Base-by-base conservation (phyloP, 116 monocot genomes). In the Papilionanthe hybrid region DNA sequence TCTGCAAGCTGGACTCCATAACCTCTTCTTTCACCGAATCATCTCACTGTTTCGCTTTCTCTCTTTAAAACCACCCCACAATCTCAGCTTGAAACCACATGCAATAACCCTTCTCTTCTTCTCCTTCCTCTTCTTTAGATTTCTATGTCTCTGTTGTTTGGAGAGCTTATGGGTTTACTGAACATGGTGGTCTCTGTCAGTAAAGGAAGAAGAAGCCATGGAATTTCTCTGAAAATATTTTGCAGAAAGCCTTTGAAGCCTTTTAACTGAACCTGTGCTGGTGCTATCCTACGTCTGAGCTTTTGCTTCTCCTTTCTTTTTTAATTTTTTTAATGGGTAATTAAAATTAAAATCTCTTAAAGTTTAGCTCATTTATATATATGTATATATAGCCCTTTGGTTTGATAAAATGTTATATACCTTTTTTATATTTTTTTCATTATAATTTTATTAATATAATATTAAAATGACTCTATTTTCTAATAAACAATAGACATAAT, bases 231-330 rank as follows among this genome's bases (percentile, higher is more conserved):
- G 1, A 63, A 63, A 63, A 25, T 20, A 63, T 63, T 63, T 25
- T 4, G 22, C 5, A 23, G 25, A 20, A 63, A 25, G 63, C 17
- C 49, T 49, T 49, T 49, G 49, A 49, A 49, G 49, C 49, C 15
- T 71, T 22, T 4, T 55, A 32, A 37, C 37, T 84, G 75, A 49
- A 43, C 2, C 5, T 76, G 9, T 5, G 10, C 80, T 30, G 84
- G 80, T 69, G 80, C 76, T 84, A 84, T 84, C 84, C 80, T n/a
- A n/a, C 75, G 9, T 47, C 47, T 55, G 84, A 84, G 84, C 84
- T 84, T 84, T 79, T 47, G 25, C 8, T 72, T 55, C 29, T 23
- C 75, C 66, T 32, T 43, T 58, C 47, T 66, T 83, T 29, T 18
- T 69, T 50, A 22, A 10, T 50, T 66, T 83, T 29, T 18, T 79